Evolutionary conservation across 495 filamentous ascomycete genomes (phyloP).

Genomic region (Melanomma pulvis-pyrius): DNA sequence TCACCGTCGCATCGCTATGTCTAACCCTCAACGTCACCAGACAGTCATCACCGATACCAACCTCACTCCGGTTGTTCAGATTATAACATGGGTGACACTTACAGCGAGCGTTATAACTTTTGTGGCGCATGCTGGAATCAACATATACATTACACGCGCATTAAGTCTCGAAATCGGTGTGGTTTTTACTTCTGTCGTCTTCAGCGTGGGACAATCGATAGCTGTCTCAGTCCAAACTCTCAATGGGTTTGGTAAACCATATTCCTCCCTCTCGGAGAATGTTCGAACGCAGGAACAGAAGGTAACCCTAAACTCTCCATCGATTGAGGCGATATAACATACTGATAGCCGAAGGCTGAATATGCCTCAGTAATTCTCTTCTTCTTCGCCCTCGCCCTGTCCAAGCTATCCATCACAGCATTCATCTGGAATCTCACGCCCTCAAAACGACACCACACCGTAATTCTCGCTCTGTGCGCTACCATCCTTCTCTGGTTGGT

Average conservation of each 20-base stretch:
- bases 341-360: background rate
- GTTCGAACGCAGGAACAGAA: too few relatives aligned
- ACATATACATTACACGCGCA: background rate
- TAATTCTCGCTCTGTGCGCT: background rate
- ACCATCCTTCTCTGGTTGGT: background rate
- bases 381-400: background rate
- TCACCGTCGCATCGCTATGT: too few relatives aligned
- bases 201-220: background rate
- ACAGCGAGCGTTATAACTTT: background rate
- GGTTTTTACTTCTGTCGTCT: background rate
- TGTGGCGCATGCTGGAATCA: background rate
- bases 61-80: background rate
- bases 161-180: background rate
- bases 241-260: background rate
- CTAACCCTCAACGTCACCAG: too few relatives aligned
- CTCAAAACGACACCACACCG: background rate
- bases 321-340: too few relatives aligned
- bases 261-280: background rate
- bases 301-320: too few relatives aligned
- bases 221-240: background rate
- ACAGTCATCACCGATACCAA: background rate
- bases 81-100: background rate
- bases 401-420: background rate
- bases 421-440: background rate
- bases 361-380: background rate